These are phyloP conservation scores for Lecanicillium sp. DNA, from an alignment of 2,329 filamentous ascomycete species.

Conservation along the genomic window DNA sequence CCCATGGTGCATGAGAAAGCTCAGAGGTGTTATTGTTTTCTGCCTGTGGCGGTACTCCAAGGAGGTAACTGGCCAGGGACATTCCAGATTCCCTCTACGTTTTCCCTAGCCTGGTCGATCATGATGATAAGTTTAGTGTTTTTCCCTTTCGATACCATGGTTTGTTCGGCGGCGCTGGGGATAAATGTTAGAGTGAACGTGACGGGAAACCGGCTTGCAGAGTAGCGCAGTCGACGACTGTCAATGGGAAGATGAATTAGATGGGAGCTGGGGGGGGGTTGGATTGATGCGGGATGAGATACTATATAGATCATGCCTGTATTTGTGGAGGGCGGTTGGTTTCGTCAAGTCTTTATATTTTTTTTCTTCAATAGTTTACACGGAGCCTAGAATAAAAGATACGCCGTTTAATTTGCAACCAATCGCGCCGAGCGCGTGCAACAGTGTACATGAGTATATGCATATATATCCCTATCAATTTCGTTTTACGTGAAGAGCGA, in stretches of 20 bases:
- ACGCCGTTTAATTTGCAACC: too few relatives aligned
- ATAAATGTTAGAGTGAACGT: not conserved
- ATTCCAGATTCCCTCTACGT: slow-evolving; percentile 5
- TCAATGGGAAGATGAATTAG: not conserved
- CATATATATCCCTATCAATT: too few relatives aligned
- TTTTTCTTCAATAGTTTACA: slow-evolving; percentile 1
- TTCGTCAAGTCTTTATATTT: not conserved
- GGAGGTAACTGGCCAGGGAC: too few relatives aligned
- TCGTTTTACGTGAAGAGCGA: not conserved
- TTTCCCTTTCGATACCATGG: slow-evolving; percentile 31
- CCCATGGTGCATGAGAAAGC: not conserved
- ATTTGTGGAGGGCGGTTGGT: not conserved
- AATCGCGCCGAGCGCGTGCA: too few relatives aligned
- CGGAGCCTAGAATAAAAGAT: too few relatives aligned
- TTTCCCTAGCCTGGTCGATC: not conserved
- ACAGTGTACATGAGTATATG: too few relatives aligned
- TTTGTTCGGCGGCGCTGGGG: slow-evolving; percentile 14
- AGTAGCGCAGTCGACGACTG: not conserved
- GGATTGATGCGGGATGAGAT: too few relatives aligned
- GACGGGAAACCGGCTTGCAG: not conserved
- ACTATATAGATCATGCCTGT: too few relatives aligned
- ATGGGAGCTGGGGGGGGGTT: too few relatives aligned
- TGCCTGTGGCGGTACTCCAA: not conserved
- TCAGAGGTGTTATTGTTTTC: too few relatives aligned
- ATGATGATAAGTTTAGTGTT: not conserved